Percentiles rank a stretch among this genome's conserved stretches.
These are phyloP conservation scores for Litchi chinensis DNA, from an alignment of 345 rosid species.

Conservation along the genomic window DNA sequence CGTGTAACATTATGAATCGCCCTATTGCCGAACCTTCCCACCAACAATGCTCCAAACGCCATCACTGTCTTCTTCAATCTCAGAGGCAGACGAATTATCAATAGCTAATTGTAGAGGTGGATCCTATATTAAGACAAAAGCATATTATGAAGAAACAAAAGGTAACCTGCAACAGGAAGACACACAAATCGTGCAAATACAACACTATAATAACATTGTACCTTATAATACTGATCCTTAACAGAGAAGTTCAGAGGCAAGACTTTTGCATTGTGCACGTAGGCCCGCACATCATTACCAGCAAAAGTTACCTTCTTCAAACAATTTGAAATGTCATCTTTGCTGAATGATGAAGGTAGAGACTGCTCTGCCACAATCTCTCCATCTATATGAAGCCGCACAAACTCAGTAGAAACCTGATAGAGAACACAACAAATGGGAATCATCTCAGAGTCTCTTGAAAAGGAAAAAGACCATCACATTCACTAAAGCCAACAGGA, in stretches of 20 bases:
- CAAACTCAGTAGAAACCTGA: slow-evolving; percentile 51
- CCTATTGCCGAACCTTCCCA: slow-evolving; percentile 59
- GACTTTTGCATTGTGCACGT: slow-evolving; percentile 52
- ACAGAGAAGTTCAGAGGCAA: slow-evolving; percentile 44
- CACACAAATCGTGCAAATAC: slow-evolving; percentile 9
- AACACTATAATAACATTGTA: slow-evolving; percentile 21
- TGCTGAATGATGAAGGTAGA: slow-evolving; percentile 38
- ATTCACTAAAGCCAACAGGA: background rate
- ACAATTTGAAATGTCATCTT: slow-evolving; percentile 33
- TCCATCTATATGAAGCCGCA: slow-evolving; percentile 63
- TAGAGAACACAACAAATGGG: background rate
- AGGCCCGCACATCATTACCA: slow-evolving; percentile 58
- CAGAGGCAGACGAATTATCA: slow-evolving; percentile 58
- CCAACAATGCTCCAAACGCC: slow-evolving; percentile 82
- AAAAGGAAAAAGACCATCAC: background rate
- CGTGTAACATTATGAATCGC: background rate
- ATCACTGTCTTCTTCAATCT: slow-evolving; percentile 62
- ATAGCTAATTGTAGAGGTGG: slow-evolving; percentile 65
- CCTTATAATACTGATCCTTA: slow-evolving; percentile 51
- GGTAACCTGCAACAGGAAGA: slow-evolving; percentile 1
- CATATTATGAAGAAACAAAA: slow-evolving; percentile 12
- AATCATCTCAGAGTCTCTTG: slow-evolving; percentile 7
- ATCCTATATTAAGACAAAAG: slow-evolving; percentile 47
- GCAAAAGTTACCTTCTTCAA: slow-evolving; percentile 45
- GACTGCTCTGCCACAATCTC: slow-evolving; percentile 56